These are phyloP conservation scores for Carex scoparia DNA, from an alignment of 176 grass and related monocot genomes.

Conservation along the genomic window DNA sequence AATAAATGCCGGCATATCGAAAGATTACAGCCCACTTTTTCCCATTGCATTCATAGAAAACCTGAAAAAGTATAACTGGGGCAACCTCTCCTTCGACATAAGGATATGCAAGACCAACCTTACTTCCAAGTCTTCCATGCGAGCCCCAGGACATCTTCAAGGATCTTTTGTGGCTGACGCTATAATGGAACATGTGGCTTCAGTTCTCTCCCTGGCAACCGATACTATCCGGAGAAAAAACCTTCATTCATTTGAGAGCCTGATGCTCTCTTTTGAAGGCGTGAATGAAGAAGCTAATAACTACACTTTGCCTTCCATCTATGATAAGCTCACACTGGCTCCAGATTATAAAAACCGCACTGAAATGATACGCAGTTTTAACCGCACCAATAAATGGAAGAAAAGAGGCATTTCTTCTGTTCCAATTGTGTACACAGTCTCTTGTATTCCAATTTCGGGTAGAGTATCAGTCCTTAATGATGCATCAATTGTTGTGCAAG, in stretches of 20 bases:
- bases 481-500: constrained; percentile 61
- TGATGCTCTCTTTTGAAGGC: constrained; percentile 38
- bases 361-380: constrained; percentile 42
- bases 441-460: constrained; percentile 27
- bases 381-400: constrained; percentile 47
- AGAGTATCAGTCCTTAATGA: constrained; percentile 75
- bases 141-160: constrained; percentile 64
- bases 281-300: constrained; percentile 34
- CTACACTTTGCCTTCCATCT: constrained; percentile 66
- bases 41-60: constrained; percentile 21
- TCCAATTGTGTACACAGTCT: constrained; percentile 25
- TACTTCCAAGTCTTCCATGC: constrained; percentile 63
- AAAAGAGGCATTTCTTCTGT: constrained; percentile 59
- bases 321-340: constrained; percentile 35
- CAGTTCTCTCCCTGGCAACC: constrained; percentile 34
- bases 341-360: constrained; percentile 32
- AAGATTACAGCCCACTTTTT: constrained; percentile 49
- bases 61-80: constrained; percentile 75
- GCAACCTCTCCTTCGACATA: constrained; percentile 56
- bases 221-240: constrained; percentile 51
- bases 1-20: constrained; percentile 61
- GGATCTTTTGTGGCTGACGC: constrained; percentile 74
- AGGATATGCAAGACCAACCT: constrained; percentile 74
- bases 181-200: constrained; percentile 70
- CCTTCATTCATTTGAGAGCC: constrained; percentile 43